A percentile compares a stretch with the other conserved stretches of the same genome.
phyloP scores from a whole-genome alignment of 177 flowering plant genomes.

The Vitis hybrid region DNA sequence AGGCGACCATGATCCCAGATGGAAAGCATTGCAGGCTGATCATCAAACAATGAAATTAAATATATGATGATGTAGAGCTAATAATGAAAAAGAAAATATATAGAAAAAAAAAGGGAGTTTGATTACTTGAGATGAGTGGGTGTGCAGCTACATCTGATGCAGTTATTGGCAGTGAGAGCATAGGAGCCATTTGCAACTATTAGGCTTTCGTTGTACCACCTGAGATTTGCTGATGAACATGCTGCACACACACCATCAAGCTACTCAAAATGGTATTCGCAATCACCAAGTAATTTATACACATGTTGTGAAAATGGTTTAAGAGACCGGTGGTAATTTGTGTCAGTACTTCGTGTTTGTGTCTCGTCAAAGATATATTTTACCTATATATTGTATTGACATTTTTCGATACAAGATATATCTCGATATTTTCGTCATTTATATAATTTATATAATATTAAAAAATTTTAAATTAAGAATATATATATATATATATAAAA shows the following conservation, averaged over 20 bases:
- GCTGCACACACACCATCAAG: constrained; percentile 18
- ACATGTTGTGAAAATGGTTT: too few species aligned
- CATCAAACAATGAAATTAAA: background rate
- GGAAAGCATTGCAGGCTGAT: constrained; percentile 17
- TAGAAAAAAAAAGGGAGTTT: background rate
- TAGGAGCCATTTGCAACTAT: constrained; percentile 32
- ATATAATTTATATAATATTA: too few species aligned
- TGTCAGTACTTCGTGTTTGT: fast-evolving
- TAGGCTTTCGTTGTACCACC: constrained; percentile 25
- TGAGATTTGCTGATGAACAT: constrained; percentile 30
- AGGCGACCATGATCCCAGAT: constrained; percentile 15
- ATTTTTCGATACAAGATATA: fast-evolving
- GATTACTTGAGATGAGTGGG: constrained; percentile 27
- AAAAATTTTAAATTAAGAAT: too few species aligned
- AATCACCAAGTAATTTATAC: too few species aligned
- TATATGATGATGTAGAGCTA: too few species aligned
- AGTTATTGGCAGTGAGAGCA: constrained; percentile 33
- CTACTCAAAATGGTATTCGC: too few species aligned
- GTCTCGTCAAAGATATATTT: too few species aligned
- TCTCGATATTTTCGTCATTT: too few species aligned
- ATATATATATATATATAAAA: too few species aligned
- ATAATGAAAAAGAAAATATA: too few species aligned
- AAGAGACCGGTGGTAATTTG: too few species aligned
- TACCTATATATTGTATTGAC: fast-evolving
- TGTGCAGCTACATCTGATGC: constrained; percentile 32